Evolutionary conservation across 345 rosid genomes (phyloP), one percentile per base, ranked within the genome.

Genomic region (Murraya koenigii): DNA sequence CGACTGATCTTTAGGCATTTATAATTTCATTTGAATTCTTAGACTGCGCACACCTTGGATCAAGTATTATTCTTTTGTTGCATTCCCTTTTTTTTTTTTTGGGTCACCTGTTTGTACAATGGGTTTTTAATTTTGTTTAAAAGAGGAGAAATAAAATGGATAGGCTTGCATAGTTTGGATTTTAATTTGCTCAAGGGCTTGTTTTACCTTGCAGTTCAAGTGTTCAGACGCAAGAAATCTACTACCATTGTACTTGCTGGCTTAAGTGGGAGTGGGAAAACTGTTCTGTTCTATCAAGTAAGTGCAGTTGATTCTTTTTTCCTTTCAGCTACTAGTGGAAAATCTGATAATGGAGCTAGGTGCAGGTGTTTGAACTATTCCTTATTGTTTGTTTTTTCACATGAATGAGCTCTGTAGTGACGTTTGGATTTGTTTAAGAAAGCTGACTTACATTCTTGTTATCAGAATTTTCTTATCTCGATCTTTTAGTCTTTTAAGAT

Each of bases 231-330:
- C 47, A 77, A 88, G 74, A 93, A 86, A 73, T 88, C 93, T 32
- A 88, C 86, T 73, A 93, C 94, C 77, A 85, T 93, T 71, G 85
- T 95, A 68, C 94, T 95, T 17, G 73, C 93, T 47, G 99, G 99
- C 69, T 92, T 91, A n/a, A 83, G 82, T 64, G 97, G 96, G 75
- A 84, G 98, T 69, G 98, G 98, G 39, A 95, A 93, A 85, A 95
- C 94, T 65, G 81, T 90, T 72, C 86, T 95, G 63, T 95, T 89
- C 81, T 89, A 92, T 86, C 94, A 90, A 75, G 99, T 93, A 82
- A 80, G 88, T 66, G 6, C 26, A 47, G 7, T 17, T 56, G 59
- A 15, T 75, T 65, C 3, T 66, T 82, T 70, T 38, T 23, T 36
- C 72, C 49, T 72, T 81, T 68, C 20, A 10, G 22, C 32, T 30